Conservation (phyloP, 1,284 basidiomycete species). For the Rhodotorula glutinis region DNA sequence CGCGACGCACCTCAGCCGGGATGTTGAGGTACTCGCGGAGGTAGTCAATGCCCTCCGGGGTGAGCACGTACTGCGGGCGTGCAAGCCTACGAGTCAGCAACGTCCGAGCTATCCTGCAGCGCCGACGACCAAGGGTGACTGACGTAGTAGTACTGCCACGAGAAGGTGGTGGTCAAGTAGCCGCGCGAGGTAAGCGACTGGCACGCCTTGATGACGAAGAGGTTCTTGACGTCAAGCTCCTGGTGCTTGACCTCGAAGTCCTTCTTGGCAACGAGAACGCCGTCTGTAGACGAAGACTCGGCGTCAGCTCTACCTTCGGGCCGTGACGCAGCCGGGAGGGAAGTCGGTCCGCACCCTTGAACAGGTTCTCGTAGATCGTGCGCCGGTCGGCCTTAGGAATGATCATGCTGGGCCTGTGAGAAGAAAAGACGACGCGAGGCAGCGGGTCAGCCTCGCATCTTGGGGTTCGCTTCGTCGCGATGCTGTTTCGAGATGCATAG, state of each 20-base stretch:
- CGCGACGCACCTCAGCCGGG: slow-evolving; percentile 63
- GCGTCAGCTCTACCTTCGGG: not conserved
- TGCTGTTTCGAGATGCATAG: not conserved
- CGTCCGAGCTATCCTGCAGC: not conserved
- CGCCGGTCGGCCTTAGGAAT: slow-evolving; percentile 46
- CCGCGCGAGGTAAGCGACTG: slow-evolving; percentile 95
- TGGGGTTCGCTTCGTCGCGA: not conserved
- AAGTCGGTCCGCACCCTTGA: slow-evolving; percentile 69
- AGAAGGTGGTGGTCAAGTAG: slow-evolving; percentile 88
- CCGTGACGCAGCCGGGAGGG: not conserved
- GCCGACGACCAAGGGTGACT: not conserved
- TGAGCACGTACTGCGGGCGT: slow-evolving; percentile 74
- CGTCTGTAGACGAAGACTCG: slow-evolving; percentile 60
- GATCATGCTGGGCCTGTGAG: slow-evolving; percentile 42
- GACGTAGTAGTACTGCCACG: slow-evolving; percentile 52
- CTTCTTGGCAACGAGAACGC: slow-evolving; percentile 98
- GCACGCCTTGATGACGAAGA: slow-evolving; percentile 98
- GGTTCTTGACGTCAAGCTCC: slow-evolving; percentile 93
- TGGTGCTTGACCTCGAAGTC: slow-evolving; percentile 97
- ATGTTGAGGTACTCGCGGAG: slow-evolving; percentile 93
- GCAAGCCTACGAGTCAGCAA: not conserved
- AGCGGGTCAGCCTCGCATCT: not conserved
- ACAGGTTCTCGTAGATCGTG: slow-evolving; percentile 78
- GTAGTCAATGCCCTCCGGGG: slow-evolving; percentile 90
- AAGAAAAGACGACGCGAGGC: not conserved